Evolutionary conservation across 2,329 filamentous ascomycete genomes (phyloP).

Genomic region (Claviceps digitariae): DNA sequence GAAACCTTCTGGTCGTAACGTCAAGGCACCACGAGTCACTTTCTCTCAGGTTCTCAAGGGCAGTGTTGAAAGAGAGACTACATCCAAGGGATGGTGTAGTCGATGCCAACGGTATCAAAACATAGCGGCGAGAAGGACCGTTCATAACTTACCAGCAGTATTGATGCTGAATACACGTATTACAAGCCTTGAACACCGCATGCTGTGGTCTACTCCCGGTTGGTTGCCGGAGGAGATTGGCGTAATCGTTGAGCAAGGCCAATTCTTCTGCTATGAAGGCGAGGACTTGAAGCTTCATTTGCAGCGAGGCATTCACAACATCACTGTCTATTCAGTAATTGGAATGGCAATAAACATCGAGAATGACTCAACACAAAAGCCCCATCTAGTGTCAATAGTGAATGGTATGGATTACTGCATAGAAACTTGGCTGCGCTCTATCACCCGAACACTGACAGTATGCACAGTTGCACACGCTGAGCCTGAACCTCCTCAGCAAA

Average conservation of each 20-base stretch:
- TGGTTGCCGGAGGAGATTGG: constrained; percentile 94
- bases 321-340: constrained; percentile 82
- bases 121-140: constrained; percentile 70
- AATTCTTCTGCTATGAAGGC: constrained; percentile 90
- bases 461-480: constrained; percentile 51
- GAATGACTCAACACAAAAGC: constrained; percentile 68
- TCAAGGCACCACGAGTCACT: constrained; percentile 41
- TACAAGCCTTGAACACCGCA: constrained; percentile 55
- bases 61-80: constrained; percentile 80
- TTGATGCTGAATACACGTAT: constrained; percentile 78
- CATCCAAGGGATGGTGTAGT: constrained; percentile 85
- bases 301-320: constrained; percentile 64
- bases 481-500: constrained; percentile 41
- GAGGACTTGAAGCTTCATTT: constrained; percentile 73
- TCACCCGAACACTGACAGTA: constrained; percentile 1
- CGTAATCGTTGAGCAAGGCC: constrained; percentile 77
- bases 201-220: constrained; percentile 76
- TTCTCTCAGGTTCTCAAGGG: constrained; percentile 90
- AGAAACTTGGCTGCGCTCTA: neutral
- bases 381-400: constrained; percentile 81
- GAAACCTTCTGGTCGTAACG: constrained; percentile 34
- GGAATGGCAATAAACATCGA: constrained; percentile 86
- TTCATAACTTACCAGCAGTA: constrained; percentile 72
- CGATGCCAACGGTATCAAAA: constrained; percentile 84
- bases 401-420: constrained; percentile 45